Evolutionary conservation across 177 flowering plant genomes (phyloP), one percentile per base, ranked within the genome.

Genomic region (Vitis hybrid): DNA sequence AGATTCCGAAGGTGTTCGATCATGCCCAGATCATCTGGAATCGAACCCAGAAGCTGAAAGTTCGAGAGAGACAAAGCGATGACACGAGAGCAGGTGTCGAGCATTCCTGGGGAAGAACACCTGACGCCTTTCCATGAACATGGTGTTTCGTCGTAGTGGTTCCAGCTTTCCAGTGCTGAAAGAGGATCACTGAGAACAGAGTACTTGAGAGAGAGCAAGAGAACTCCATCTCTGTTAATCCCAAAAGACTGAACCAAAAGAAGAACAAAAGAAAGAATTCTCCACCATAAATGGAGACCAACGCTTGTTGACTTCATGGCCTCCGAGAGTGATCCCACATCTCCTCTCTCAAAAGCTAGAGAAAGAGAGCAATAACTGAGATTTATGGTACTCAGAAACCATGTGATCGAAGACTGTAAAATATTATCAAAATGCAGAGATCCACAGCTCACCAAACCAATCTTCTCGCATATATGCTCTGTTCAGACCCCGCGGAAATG

Each of bases 61-160:
- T 77, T 74, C 0, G 95, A 89, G 5, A 93, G 90, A 45, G 85
- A 65, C 53, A 93, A 68, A 60, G 78, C 66, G 9, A 76, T 70
- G 55, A 90, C 98, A 3, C 91, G 78, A 48, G 62, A 55, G 18
- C 19, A 16, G 1, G 66, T 4, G 5, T 50, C 58, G 64, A 10
- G 11, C 10, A 9, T 22, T 1, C 76, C 55, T 2, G 69, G 62
- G 9, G 18, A 15, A 12, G 67, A 56, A 67, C 98, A 93, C 3
- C 59, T 26, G 29, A 93, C 86, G 10, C 98, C 98, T 2, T 59
- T 75, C 98, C 98, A 93, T 13, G 80, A 79, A 68, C 98, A 93
- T 0, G 98, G 98, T 3, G 89, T 85, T 5, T 70, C 76, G 60
- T 86, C 88, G 39, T 59, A 60, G 79, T 70, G 77, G 69, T 78